Conservation (phyloP, 345 rosid genomes). For the Populus pruinosa region DNA sequence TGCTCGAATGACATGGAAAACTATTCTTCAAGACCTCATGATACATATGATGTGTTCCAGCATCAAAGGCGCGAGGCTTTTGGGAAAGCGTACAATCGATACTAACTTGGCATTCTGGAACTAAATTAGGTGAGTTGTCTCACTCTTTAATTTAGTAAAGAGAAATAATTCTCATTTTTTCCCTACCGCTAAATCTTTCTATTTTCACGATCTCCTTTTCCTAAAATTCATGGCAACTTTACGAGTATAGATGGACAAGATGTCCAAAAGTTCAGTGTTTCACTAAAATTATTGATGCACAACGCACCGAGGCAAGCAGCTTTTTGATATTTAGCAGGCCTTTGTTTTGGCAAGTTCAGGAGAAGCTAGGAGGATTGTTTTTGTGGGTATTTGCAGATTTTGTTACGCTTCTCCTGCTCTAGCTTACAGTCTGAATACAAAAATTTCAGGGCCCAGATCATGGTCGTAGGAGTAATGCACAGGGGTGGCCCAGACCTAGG, state of each 20-base stretch:
- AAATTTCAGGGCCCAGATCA: constrained; percentile 52
- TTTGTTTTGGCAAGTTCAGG: constrained; percentile 4
- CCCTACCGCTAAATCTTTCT: background rate
- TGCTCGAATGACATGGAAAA: constrained; percentile 58
- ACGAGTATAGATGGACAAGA: background rate
- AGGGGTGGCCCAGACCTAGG: constrained; percentile 29
- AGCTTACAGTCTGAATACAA: constrained; percentile 33
- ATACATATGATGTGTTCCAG: constrained; percentile 65
- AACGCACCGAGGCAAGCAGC: background rate
- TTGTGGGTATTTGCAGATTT: constrained; percentile 14
- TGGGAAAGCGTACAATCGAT: constrained; percentile 77
- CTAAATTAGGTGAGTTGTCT: constrained; percentile 59
- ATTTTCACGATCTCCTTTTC: background rate
- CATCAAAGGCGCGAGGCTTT: constrained; percentile 77
- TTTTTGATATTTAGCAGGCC: constrained; percentile 8
- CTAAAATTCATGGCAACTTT: background rate
- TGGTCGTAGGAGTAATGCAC: constrained; percentile 40
- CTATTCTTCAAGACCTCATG: constrained; percentile 70
- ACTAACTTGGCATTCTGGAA: constrained; percentile 40
- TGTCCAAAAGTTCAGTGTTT: background rate
- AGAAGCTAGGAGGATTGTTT: constrained; percentile 12
- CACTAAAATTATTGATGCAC: constrained; percentile 5
- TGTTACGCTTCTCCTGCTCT: constrained; percentile 12
- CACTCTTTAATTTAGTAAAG: constrained; percentile 21
- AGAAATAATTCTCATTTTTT: constrained; percentile 5